Percentiles rank a stretch among this genome's conserved stretches.
phyloP scores from a whole-genome alignment of 2,329 filamentous ascomycete species.

The Exophiala xenobiotica region DNA sequence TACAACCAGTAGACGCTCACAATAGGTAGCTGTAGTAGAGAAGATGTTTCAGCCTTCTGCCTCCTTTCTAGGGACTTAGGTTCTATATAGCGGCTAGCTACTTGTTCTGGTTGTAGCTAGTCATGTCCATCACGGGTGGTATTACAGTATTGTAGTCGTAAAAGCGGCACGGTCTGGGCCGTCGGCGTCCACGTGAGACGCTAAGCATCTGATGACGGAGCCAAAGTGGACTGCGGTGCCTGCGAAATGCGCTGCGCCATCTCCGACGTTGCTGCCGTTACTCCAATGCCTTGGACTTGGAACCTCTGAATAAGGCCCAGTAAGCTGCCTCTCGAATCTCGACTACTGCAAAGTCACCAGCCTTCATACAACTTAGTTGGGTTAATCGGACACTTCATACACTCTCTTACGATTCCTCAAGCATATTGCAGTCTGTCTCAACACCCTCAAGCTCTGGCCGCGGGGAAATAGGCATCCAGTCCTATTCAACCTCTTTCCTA shows the following conservation, averaged over 20 bases:
- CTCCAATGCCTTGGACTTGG: neutral
- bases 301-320: neutral
- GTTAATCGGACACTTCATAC: no score
- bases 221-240: no score
- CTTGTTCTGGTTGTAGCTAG: no score
- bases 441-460: no score
- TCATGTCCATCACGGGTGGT: no score
- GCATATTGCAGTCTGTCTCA: no score
- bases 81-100: no score
- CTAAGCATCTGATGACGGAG: neutral
- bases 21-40: no score
- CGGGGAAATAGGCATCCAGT: slow-evolving; percentile 7
- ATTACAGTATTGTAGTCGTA: neutral
- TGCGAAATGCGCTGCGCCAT: neutral
- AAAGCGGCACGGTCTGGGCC: neutral
- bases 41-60: no score
- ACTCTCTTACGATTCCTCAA: neutral
- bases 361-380: no score
- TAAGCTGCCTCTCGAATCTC: neutral
- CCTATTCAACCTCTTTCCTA: slow-evolving; percentile 5
- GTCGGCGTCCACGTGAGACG: neutral
- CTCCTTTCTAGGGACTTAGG: no score
- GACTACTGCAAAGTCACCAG: neutral
- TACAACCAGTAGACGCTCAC: no score
- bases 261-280: neutral